Percentiles rank a stretch among this genome's conserved stretches.
Conservation (phyloP, 768 basidiomycete species). For the Leccinum subtestaceum region DNA sequence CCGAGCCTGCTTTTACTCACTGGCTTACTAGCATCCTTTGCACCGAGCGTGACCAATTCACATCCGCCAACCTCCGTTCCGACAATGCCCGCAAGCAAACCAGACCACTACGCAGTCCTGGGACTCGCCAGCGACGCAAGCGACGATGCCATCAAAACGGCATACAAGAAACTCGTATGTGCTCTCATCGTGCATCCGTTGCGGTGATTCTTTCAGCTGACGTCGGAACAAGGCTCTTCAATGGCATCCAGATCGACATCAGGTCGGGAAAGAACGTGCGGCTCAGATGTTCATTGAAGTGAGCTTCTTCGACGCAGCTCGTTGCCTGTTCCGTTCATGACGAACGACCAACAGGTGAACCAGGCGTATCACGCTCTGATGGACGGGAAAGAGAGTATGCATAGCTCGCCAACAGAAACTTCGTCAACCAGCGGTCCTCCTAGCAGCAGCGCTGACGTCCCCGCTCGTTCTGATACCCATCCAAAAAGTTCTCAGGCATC, state of each 20-base stretch:
- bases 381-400: slow-evolving; percentile 38
- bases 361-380: slow-evolving; percentile 55
- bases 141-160: slow-evolving; percentile 52
- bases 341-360: slow-evolving; percentile 40
- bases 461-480: slow-evolving; percentile 22
- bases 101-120: slow-evolving; percentile 40
- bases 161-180: slow-evolving; percentile 62
- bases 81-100: slow-evolving; percentile 30
- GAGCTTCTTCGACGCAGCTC: slow-evolving; percentile 14
- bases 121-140: slow-evolving; percentile 45
- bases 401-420: slow-evolving; percentile 27
- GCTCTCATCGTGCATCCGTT: slow-evolving; percentile 18
- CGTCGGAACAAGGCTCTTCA: slow-evolving; percentile 45
- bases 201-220: slow-evolving; percentile 21
- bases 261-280: slow-evolving; percentile 48
- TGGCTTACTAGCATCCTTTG: not conserved
- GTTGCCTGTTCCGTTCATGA: not conserved
- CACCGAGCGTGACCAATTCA: slow-evolving; percentile 15
- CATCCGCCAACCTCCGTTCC: slow-evolving; percentile 12
- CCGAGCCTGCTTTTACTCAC: slow-evolving; percentile 8
- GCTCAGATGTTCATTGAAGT: slow-evolving; percentile 60
- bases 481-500: slow-evolving; percentile 25
- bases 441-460: slow-evolving; percentile 14
- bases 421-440: slow-evolving; percentile 22
- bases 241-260: slow-evolving; percentile 69